These are phyloP conservation scores for Aureobasidium musti DNA, from an alignment of 2,329 filamentous ascomycete species.

Conservation along the genomic window DNA sequence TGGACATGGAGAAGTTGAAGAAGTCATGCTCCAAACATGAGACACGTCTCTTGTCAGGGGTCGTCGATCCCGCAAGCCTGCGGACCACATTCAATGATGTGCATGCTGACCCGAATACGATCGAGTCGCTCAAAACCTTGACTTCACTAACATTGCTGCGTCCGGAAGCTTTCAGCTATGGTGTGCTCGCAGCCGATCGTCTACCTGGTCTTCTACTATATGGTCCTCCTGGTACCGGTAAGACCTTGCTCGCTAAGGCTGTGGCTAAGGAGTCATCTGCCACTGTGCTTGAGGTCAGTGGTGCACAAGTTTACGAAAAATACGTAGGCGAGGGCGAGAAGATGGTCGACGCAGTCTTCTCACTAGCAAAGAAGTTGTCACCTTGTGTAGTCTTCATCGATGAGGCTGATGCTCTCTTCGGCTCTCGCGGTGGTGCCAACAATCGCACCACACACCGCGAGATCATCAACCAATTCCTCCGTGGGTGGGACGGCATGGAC, in stretches of 20 bases:
- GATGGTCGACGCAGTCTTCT: constrained; percentile 90
- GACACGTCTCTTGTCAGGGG: constrained; percentile 75
- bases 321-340: constrained; percentile 96
- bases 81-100: constrained; percentile 86
- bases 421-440: constrained; percentile 67
- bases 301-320: constrained; percentile 92
- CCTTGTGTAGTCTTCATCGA: constrained; percentile 97
- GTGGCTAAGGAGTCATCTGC: constrained; percentile 67
- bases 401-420: constrained; percentile 91
- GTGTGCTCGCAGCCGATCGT: constrained; percentile 85
- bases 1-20: constrained; percentile 52
- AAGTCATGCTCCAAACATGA: constrained; percentile 73
- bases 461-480: constrained; percentile 93
- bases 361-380: constrained; percentile 77
- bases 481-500: constrained; percentile 95
- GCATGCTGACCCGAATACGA: constrained; percentile 77
- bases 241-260: constrained; percentile 73
- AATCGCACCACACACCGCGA: constrained; percentile 76
- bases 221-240: constrained; percentile 85
- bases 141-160: constrained; percentile 84
- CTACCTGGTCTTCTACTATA: constrained; percentile 96
- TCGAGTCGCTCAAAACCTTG: constrained; percentile 83
- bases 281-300: constrained; percentile 78
- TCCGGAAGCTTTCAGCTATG: constrained; percentile 94
- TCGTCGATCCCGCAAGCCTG: constrained; percentile 79